These are phyloP conservation scores for Truncatella angustata DNA, from an alignment of 2,329 filamentous ascomycete species.

Conservation along the genomic window DNA sequence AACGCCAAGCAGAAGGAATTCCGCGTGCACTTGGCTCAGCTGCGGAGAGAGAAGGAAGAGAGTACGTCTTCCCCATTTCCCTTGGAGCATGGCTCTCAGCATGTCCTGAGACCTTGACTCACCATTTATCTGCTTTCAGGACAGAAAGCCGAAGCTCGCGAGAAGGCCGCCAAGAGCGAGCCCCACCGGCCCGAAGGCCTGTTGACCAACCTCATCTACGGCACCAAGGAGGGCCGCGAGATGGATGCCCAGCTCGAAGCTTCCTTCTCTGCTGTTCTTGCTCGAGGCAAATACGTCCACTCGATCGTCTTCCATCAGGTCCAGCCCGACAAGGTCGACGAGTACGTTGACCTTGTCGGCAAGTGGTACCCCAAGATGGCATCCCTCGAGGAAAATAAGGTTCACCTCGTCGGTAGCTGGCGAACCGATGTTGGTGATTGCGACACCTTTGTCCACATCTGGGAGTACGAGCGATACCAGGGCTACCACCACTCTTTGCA, in stretches of 20 bases:
- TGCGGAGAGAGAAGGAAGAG: conserved; percentile 80
- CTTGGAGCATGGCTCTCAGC: conserved; percentile 16
- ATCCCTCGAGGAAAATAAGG: conserved; percentile 80
- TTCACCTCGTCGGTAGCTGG: conserved; percentile 97
- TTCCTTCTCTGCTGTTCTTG: conserved; percentile 91
- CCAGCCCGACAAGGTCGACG: conserved; percentile 91
- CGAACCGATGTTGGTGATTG: conserved; percentile 96
- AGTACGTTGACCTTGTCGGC: conserved; percentile 88
- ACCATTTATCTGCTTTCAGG: conserved; percentile 47
- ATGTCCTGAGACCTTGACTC: conserved; percentile 39
- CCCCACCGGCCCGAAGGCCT: conserved; percentile 67
- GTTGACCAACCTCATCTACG: conserved; percentile 88
- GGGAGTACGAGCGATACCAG: conserved; percentile 97
- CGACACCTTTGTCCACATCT: conserved; percentile 98
- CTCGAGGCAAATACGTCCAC: conserved; percentile 96
- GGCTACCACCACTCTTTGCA: conserved; percentile 93
- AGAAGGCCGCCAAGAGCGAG: conserved; percentile 52
- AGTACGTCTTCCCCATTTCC: conserved; percentile 55
- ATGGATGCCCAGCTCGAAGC: conserved; percentile 94
- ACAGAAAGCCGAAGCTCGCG: conserved; percentile 56
- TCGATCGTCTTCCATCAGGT: conserved; percentile 97
- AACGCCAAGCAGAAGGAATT: conserved; percentile 82
- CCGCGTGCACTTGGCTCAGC: conserved; percentile 74
- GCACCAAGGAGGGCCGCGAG: conserved; percentile 91
- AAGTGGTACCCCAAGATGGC: conserved; percentile 93